Evolutionary conservation across 2,329 filamentous ascomycete species (phyloP).

Genomic region (Hypomyces perniciosus): DNA sequence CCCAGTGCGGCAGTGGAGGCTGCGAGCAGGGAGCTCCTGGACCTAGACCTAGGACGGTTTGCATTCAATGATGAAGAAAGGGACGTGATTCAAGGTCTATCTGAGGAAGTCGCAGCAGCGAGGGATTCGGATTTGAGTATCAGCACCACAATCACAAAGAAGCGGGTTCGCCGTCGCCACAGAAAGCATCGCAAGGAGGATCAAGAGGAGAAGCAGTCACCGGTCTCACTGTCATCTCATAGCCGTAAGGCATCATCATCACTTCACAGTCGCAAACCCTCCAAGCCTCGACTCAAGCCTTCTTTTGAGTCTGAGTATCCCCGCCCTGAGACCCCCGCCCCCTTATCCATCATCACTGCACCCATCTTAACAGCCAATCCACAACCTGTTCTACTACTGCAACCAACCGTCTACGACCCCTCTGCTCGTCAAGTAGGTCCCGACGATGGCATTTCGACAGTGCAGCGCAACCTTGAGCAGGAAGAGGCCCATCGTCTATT

Average conservation of each 20-base stretch:
- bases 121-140: conserved; percentile 30
- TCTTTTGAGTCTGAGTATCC: conserved; percentile 21
- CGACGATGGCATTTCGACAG: conserved; percentile 46
- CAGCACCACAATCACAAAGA: conserved; percentile 46
- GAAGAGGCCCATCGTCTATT: conserved; percentile 51
- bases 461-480: conserved; percentile 52
- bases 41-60: conserved; percentile 34
- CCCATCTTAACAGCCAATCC: conserved; percentile 45
- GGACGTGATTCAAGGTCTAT: conserved; percentile 25
- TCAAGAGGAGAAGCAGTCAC: conserved; percentile 11
- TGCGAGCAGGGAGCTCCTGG: conserved; percentile 44
- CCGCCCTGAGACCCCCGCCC: conserved; percentile 24
- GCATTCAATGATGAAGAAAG: conserved; percentile 31
- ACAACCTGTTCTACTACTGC: conserved; percentile 49
- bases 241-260: conserved; percentile 18
- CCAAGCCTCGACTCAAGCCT: conserved; percentile 19
- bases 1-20: conserved; percentile 50
- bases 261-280: conserved; percentile 20
- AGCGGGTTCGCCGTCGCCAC: conserved; percentile 30
- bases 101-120: conserved; percentile 29
- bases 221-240: neutral
- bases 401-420: conserved; percentile 53
- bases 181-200: conserved; percentile 31
- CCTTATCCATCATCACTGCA: conserved; percentile 38
- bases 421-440: conserved; percentile 14